These are phyloP conservation scores for Trichophyton equinum DNA, from an alignment of 2,329 filamentous ascomycete genomes.

Conservation along the genomic window DNA sequence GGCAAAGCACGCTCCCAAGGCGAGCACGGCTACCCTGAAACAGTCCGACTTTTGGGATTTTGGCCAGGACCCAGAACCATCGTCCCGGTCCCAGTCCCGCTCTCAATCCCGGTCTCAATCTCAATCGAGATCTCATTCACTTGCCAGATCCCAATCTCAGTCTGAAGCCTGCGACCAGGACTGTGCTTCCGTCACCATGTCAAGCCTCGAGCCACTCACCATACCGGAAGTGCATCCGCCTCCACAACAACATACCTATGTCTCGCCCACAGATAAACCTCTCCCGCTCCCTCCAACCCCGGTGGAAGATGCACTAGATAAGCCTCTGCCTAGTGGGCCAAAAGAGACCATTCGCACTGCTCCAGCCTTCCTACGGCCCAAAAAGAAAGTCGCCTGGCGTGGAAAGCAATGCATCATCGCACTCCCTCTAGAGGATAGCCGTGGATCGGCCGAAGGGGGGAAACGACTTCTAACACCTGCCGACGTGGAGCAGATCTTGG, in stretches of 20 bases:
- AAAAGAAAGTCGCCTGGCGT: constrained; percentile 62
- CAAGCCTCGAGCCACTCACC: constrained; percentile 13
- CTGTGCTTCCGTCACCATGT: background rate
- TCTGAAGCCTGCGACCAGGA: constrained; percentile 7
- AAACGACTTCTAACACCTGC: constrained; percentile 27
- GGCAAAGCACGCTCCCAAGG: constrained; percentile 25
- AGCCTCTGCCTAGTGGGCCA: constrained; percentile 6
- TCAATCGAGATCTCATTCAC: constrained; percentile 25
- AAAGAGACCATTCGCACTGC: constrained; percentile 14
- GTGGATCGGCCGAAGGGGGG: constrained; percentile 39
- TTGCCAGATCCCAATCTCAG: constrained; percentile 14
- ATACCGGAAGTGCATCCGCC: background rate
- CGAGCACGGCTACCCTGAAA: constrained; percentile 31
- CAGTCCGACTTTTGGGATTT: constrained; percentile 36
- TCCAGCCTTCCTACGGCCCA: constrained; percentile 30
- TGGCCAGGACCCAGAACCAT: constrained; percentile 26
- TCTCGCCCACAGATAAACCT: constrained; percentile 10
- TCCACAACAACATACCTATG: constrained; percentile 1
- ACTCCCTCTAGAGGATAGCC: constrained; percentile 54
- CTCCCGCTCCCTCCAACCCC: constrained; percentile 11
- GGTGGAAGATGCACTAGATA: constrained; percentile 6
- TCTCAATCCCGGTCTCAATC: constrained; percentile 27
- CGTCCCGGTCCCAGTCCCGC: constrained; percentile 26
- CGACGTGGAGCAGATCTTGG: constrained; percentile 29
- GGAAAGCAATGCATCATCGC: constrained; percentile 62